Conservation (phyloP, 441 rosid species). For the Gossypium schwendimanii region DNA sequence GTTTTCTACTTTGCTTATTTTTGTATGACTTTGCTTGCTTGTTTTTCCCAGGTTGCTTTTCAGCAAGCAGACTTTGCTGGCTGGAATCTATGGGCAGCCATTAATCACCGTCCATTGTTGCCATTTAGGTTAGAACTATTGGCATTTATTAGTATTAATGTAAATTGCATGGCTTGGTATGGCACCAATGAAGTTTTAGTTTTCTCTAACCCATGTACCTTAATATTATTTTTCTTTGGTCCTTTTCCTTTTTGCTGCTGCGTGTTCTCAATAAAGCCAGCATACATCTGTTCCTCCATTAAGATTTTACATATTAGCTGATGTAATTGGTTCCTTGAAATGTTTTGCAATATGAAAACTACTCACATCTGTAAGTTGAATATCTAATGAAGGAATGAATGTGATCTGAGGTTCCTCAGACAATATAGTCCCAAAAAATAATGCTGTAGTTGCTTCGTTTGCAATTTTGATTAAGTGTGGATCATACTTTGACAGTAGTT, state of each 20-base stretch:
- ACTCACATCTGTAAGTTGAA: background rate
- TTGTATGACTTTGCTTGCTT: conserved; percentile 4
- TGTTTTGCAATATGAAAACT: background rate
- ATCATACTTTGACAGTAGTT: background rate
- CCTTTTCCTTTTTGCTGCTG: background rate
- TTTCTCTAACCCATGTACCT: background rate
- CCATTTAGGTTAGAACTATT: conserved; percentile 60
- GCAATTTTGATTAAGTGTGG: background rate
- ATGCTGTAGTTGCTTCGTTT: background rate
- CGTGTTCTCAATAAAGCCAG: background rate
- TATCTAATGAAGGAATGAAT: background rate
- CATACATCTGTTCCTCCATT: background rate
- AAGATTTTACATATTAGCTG: background rate
- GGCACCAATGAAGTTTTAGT: background rate
- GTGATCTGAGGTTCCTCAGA: background rate
- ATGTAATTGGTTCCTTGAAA: background rate
- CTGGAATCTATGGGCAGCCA: conserved; percentile 97
- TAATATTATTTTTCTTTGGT: background rate
- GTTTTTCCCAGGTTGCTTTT: conserved; percentile 69
- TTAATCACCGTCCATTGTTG: conserved; percentile 72
- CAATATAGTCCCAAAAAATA: background rate
- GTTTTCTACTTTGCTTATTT: background rate
- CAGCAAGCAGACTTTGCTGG: conserved; percentile 95
- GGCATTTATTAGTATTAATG: background rate
- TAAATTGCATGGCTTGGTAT: background rate